Percentiles rank a stretch among this genome's conserved stretches.
Conservation (phyloP, 164 flowering plant genomes). For the Vitis amurensis region DNA sequence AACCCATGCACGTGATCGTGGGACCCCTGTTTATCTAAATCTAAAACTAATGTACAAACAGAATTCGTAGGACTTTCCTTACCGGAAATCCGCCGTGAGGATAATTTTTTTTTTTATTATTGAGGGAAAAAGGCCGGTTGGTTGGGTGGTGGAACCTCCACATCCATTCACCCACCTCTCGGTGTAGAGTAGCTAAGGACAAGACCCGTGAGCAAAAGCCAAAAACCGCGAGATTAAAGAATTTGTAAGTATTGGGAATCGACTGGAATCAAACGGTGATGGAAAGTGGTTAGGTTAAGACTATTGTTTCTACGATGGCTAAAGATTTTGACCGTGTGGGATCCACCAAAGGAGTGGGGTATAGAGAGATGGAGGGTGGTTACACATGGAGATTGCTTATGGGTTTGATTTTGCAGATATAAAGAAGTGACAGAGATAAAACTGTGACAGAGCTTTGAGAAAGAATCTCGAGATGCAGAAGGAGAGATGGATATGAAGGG, state of each 20-base stretch:
- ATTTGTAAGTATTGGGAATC: background rate
- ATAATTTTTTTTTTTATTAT: too few relatives aligned
- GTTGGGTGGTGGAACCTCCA: conserved; percentile 3
- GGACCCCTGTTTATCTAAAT: background rate
- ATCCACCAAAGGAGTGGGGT: background rate
- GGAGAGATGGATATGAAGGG: conserved; percentile 4
- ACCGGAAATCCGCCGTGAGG: background rate
- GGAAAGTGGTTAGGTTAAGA: too few relatives aligned
- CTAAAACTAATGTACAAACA: background rate
- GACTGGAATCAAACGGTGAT: too few relatives aligned
- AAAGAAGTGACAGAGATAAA: too few relatives aligned
- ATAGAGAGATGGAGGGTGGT: background rate
- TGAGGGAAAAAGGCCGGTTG: background rate
- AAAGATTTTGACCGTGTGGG: background rate
- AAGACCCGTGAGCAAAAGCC: background rate
- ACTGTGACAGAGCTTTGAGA: background rate
- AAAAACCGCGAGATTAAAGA: background rate
- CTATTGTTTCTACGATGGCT: too few relatives aligned
- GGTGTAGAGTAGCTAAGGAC: background rate
- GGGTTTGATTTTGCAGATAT: background rate
- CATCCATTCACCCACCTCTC: background rate
- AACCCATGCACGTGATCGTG: background rate
- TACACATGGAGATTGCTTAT: background rate
- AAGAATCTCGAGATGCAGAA: background rate
- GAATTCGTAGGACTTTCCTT: background rate